Evolutionary conservation across 148 eudicot species (phyloP), one percentile per base, ranked within the genome.

Genomic region (Vaccinium myrtillus): DNA sequence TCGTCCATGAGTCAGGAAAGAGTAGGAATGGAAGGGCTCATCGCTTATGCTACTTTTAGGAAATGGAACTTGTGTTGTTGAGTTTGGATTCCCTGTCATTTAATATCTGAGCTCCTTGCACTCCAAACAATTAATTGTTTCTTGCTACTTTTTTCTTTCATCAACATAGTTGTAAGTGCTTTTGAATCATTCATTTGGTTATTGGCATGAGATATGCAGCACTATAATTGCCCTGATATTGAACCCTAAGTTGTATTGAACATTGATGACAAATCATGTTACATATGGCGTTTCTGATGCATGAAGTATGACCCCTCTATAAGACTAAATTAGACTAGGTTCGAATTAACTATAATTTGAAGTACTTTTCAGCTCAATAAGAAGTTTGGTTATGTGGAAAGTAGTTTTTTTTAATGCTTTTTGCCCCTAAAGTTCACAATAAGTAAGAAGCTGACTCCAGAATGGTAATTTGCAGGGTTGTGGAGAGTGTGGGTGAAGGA

Each of bases 401-500:
- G 46, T 78, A 25, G 63, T 27, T 78, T 49, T 9, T 9, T 19
- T 46, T 77, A 53, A 53, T 76, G 55, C 36, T 21, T 51, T 78
- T 53, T 3, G 14, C 63, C 59, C 61, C n/a, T 14, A 54, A 54
- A 54, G 27, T 27, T 13, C n/a, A 32, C 43, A 78, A 54, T 56
- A 3, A 18, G 25, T 23, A 27, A 80, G 11, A 48, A 82, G 59
- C 86, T 86, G 36, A 84, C 30, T 30, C 27, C 30, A 9, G 46
- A 43, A 79, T 25, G 48, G 80, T 23, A 30, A 71, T 73, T 71
- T 88, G 92, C 93, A 97, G 99, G 89, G 92, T 97, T 78, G 98
- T 97, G 54, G 99, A 97, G 91, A 93, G 98, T 81, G 93, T 97
- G 77, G 99, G 99, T 49, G 76, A 90, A 87, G 98, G 94, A 59